Percentiles rank a stretch among this genome's conserved stretches.
phyloP scores from a whole-genome alignment of 345 rosid genomes.

The Gossypium arboreum region DNA sequence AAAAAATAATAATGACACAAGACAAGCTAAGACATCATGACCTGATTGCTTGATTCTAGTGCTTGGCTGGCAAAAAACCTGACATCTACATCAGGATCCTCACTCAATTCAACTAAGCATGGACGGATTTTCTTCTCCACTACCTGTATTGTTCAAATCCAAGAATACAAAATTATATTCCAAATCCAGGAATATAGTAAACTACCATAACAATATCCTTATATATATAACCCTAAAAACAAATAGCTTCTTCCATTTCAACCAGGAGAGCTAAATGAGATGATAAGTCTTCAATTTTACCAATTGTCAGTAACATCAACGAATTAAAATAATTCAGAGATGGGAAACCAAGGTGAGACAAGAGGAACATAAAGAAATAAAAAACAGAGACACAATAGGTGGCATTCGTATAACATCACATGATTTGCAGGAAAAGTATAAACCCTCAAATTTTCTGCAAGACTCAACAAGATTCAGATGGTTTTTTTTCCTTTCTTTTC shows the following conservation, averaged over 20 bases:
- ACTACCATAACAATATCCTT: neutral
- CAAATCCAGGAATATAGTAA: neutral
- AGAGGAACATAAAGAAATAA: too few species aligned
- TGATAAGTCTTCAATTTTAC: too few species aligned
- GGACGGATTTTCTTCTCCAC: constrained; percentile 64
- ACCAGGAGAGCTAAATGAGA: neutral
- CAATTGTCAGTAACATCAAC: too few species aligned
- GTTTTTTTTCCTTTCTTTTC: too few species aligned
- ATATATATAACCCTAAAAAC: too few species aligned
- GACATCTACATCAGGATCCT: constrained; percentile 80
- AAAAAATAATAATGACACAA: neutral
- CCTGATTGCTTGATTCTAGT: constrained; percentile 47
- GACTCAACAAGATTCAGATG: too few species aligned
- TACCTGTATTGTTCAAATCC: constrained; percentile 36
- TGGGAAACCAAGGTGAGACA: too few species aligned
- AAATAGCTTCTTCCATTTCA: neutral
- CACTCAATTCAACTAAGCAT: constrained; percentile 62
- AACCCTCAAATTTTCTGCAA: too few species aligned
- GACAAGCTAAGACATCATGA: constrained; percentile 43
- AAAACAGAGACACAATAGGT: too few species aligned
- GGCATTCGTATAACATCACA: too few species aligned
- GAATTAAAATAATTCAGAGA: too few species aligned
- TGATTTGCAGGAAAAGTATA: too few species aligned
- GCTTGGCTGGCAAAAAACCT: constrained; percentile 67
- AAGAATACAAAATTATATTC: neutral